Conservation (phyloP, 73 alveolate species). For the Paraurostyla sp. region DNA sequence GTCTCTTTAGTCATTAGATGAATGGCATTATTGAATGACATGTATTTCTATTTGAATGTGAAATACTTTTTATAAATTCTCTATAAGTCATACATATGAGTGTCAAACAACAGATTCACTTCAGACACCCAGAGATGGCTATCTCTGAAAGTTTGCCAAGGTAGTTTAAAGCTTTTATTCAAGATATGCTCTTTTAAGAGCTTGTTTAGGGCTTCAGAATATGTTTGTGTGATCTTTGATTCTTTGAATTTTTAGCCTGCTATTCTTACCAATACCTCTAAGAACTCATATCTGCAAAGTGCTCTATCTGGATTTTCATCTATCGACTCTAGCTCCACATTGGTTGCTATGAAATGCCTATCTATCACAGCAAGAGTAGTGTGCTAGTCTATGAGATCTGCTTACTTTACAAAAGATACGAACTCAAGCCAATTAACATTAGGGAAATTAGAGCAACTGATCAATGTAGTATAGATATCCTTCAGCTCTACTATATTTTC, state of each 20-base stretch:
- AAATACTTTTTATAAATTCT: not conserved
- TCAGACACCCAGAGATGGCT: slow-evolving; percentile 24
- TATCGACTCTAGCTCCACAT: slow-evolving; percentile 31
- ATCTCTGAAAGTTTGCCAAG: slow-evolving; percentile 60
- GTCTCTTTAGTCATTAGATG: not conserved
- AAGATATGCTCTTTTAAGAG: slow-evolving; percentile 26
- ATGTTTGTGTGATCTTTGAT: not conserved
- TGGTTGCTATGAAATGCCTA: slow-evolving; percentile 75
- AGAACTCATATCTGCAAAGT: slow-evolving; percentile 55
- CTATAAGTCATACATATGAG: slow-evolving; percentile 27
- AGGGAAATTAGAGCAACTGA: slow-evolving; percentile 63
- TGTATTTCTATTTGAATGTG: not conserved
- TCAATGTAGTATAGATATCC: slow-evolving; percentile 47
- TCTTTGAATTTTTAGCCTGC: slow-evolving; percentile 57
- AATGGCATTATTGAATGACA: slow-evolving; percentile 19
- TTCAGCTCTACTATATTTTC: slow-evolving; percentile 44
- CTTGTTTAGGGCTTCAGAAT: slow-evolving; percentile 30
- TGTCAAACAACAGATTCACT: slow-evolving; percentile 7
- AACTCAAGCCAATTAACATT: slow-evolving; percentile 57
- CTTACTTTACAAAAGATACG: slow-evolving; percentile 1
- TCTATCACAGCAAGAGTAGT: slow-evolving; percentile 64
- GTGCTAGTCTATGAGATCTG: slow-evolving; percentile 62
- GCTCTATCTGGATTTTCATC: slow-evolving; percentile 66
- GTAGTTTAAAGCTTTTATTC: not conserved
- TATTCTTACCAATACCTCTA: slow-evolving; percentile 52